Conservation (phyloP, 23 red algal genomes). For the Gracilariopsis chorda region DNA sequence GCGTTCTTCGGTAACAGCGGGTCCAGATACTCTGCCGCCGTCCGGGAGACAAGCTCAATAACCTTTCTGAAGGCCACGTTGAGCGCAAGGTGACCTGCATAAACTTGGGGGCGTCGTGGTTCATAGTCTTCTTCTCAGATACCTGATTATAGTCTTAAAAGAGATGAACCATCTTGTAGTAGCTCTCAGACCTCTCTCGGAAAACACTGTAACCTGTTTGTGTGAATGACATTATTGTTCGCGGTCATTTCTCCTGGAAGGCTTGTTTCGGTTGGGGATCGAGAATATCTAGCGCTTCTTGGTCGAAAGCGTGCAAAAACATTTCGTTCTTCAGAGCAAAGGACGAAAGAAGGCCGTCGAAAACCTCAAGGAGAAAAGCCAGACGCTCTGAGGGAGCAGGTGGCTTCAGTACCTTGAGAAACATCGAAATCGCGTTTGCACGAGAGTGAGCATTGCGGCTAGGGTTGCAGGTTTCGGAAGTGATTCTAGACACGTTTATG, state of each 20-base stretch:
- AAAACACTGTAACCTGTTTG: slow-evolving; percentile 44
- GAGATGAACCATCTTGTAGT: slow-evolving; percentile 29
- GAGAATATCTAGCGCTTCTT: too few relatives aligned
- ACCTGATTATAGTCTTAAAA: background rate
- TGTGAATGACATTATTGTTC: background rate
- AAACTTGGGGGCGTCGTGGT: background rate
- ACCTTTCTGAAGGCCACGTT: background rate
- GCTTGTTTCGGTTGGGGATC: too few relatives aligned
- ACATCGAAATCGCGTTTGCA: too few relatives aligned
- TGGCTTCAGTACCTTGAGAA: too few relatives aligned
- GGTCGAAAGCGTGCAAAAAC: too few relatives aligned
- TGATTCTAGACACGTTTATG: too few relatives aligned
- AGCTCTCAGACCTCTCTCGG: slow-evolving; percentile 44
- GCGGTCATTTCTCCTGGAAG: background rate
- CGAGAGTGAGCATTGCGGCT: too few relatives aligned
- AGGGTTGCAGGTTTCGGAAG: too few relatives aligned
- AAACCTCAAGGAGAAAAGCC: too few relatives aligned
- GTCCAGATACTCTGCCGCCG: background rate
- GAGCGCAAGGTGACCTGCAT: background rate
- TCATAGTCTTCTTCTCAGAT: background rate
- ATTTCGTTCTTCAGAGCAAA: too few relatives aligned
- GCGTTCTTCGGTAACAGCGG: background rate
- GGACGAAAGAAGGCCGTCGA: too few relatives aligned
- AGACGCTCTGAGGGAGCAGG: too few relatives aligned
- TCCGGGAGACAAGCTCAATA: slow-evolving; percentile 10